Evolutionary conservation across 139 green algal species (phyloP).

Genomic region (Spirogloea muscicola): DNA sequence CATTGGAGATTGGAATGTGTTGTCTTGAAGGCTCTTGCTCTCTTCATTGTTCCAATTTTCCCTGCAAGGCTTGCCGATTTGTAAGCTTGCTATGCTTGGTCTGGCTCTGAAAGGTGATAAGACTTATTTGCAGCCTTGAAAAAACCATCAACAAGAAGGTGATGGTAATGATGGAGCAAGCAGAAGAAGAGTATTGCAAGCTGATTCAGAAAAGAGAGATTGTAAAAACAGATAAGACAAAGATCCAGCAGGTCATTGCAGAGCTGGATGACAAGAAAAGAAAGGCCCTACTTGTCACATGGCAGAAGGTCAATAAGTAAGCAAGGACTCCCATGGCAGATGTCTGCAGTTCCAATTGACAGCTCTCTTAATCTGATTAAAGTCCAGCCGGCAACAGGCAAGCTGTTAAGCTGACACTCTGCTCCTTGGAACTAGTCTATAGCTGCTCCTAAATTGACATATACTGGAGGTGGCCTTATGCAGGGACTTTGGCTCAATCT

Average conservation of each 20-base stretch:
- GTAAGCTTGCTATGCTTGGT: no score
- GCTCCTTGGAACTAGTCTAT: no score
- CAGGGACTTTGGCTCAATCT: slow-evolving; percentile 92
- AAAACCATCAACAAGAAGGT: slow-evolving; percentile 76
- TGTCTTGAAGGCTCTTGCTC: no score
- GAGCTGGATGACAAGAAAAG: slow-evolving; percentile 96
- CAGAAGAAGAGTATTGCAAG: slow-evolving; percentile 76
- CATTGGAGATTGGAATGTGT: no score
- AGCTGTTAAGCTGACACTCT: no score
- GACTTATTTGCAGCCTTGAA: slow-evolving; percentile 38
- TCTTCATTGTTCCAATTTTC: no score
- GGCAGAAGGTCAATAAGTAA: slow-evolving; percentile 71
- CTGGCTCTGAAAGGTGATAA: no score
- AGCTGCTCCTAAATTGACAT: no score
- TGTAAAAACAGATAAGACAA: slow-evolving; percentile 68
- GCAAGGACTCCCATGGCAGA: neutral
- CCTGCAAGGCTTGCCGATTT: no score
- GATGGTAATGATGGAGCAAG: slow-evolving; percentile 85
- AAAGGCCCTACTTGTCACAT: slow-evolving; percentile 78
- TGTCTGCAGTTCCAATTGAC: neutral
- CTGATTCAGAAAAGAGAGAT: slow-evolving; percentile 77
- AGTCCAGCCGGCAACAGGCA: no score
- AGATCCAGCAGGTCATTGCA: slow-evolving; percentile 79
- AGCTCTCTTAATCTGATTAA: no score
- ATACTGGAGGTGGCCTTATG: no score